Percentiles rank a stretch among this genome's conserved stretches.
phyloP scores from a whole-genome alignment of 2,329 filamentous ascomycete species.

The Scortechinia acanthostroma region DNA sequence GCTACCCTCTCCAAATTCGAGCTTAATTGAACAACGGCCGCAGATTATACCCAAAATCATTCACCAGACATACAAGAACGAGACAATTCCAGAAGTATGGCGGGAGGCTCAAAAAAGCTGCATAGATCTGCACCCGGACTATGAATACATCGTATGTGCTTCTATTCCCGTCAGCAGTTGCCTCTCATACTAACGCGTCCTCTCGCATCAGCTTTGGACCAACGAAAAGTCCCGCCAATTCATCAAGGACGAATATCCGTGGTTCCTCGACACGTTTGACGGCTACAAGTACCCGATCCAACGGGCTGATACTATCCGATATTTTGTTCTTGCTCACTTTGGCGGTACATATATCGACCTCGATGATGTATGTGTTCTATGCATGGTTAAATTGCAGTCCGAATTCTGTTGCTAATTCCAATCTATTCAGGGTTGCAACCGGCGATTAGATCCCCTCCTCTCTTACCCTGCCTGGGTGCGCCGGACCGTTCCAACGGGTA shows the following conservation, averaged over 20 bases:
- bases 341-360: conserved; percentile 71
- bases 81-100: conserved; percentile 61
- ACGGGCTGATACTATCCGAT: conserved; percentile 66
- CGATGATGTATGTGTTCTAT: conserved; percentile 35
- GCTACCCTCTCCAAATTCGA: conserved; percentile 57
- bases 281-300: conserved; percentile 66
- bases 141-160: conserved; percentile 58
- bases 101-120: conserved; percentile 60
- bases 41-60: conserved; percentile 71
- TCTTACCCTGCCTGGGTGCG: conserved; percentile 65
- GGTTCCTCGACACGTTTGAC: conserved; percentile 66
- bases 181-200: not conserved
- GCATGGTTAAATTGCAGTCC: not conserved
- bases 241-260: conserved; percentile 62
- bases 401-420: conserved; percentile 4
- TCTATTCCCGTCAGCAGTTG: not conserved
- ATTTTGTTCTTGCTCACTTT: conserved; percentile 67
- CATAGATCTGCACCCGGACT: conserved; percentile 61
- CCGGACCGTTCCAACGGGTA: conserved; percentile 68
- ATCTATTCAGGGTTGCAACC: conserved; percentile 47
- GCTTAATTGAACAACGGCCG: conserved; percentile 41
- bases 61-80: conserved; percentile 70
- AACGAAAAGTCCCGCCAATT: conserved; percentile 61
- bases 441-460: conserved; percentile 60
- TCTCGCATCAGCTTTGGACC: conserved; percentile 57